Base-by-base conservation (phyloP, 352 stramenopile species). In the Phytophthora pini region DNA sequence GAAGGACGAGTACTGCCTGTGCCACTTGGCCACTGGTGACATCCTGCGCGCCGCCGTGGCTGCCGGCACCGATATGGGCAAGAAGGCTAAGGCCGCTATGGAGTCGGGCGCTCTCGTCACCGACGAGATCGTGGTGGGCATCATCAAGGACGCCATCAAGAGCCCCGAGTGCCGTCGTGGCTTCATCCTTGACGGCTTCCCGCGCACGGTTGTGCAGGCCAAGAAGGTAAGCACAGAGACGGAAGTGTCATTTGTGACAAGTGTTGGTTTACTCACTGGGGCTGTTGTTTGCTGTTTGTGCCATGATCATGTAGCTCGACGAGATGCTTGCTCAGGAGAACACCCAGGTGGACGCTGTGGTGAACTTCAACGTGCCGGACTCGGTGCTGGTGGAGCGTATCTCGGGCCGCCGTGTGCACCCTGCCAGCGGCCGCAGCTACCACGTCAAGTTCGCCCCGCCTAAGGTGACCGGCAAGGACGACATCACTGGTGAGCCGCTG, bases 111-210 rank as follows among this genome's bases (percentile, higher is more conserved):
- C 79, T 29, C 91, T 98, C 46, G 95, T 98, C 41, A 92, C 88
- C 36, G 98, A 99, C 74, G 98, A 99, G 68, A 98, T 99, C 70
- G 97, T 99, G 26, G 98, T 99, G 40, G 98, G 97, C 43, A 99
- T 99, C 80, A 99, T 99, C 71, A 95, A 97, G 66, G 98, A 99
- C 68, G 95, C 97, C 45, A 98, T 99, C 80, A 88, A 98, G 70
- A 92, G 92, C 61, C 88, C 91, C 4, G 98, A 99, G 45, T 99
- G 98, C 84, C 83, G 90, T 61, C 98, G 98, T 74, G 98, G 98
- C 34, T 99, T 99, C 76, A 99, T 99, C 74, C 84, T 99, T 9
- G 98, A 99, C 76, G 98, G 98, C 40, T 99, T 99, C 82, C 98
- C 98, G 48, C 95, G 98, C 66, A 99, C 98, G 29, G 90, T 98